A percentile compares a stretch with the other conserved stretches of the same genome.
Conservation (phyloP, 176 grass and related monocot genomes). For the Guadua angustifolia region DNA sequence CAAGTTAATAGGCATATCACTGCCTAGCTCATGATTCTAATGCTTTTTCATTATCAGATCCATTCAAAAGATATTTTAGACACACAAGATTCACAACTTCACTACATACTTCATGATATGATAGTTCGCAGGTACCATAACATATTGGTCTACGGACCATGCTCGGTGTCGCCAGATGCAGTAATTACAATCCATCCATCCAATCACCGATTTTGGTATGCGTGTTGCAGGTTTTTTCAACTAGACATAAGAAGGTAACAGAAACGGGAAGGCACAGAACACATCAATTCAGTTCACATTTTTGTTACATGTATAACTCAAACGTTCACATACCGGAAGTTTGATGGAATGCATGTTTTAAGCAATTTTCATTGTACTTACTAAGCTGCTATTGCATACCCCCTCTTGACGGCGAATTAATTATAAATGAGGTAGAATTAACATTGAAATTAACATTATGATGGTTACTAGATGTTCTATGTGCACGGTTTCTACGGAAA, state of each 20-base stretch:
- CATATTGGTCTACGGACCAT: neutral
- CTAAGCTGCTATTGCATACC: neutral
- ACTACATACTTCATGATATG: neutral
- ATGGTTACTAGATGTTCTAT: neutral
- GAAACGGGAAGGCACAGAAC: neutral
- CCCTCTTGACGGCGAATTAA: neutral
- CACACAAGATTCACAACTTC: neutral
- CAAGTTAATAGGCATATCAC: neutral
- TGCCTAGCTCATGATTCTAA: neutral
- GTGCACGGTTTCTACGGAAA: neutral
- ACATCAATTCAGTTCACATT: neutral
- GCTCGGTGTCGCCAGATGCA: neutral
- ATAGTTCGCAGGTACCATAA: neutral
- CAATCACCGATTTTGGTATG: neutral
- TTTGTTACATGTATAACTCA: neutral
- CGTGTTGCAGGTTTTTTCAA: neutral
- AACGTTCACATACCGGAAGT: neutral
- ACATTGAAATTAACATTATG: neutral
- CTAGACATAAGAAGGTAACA: neutral
- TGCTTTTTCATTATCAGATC: neutral
- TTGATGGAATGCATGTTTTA: neutral
- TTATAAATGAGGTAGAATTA: neutral
- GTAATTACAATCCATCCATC: conserved; percentile 6
- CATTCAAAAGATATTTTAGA: neutral
- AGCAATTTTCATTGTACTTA: neutral